Evolutionary conservation across 2,329 filamentous ascomycete species (phyloP).

Genomic region (Phialophora tarda): DNA sequence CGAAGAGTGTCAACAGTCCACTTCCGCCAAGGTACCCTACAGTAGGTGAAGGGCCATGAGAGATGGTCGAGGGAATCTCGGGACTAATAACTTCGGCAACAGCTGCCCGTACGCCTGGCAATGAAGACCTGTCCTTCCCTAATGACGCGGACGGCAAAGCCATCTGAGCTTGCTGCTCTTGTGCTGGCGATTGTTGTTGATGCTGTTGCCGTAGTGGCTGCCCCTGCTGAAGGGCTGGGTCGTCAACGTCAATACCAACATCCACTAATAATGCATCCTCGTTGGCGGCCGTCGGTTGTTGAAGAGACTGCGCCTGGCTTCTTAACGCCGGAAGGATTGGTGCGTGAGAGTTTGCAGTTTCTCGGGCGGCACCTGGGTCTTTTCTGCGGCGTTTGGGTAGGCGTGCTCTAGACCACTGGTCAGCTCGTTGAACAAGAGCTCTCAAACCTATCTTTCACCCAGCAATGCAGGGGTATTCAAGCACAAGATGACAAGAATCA

Average conservation of each 20-base stretch:
- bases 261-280: neutral
- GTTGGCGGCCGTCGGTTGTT: neutral
- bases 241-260: constrained; percentile 4
- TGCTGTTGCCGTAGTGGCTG: neutral
- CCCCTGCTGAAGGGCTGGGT: neutral
- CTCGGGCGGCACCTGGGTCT: too few relatives aligned
- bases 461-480: too few relatives aligned
- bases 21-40: constrained; percentile 14
- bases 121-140: too few relatives aligned
- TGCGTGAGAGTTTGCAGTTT: too few relatives aligned
- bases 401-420: too few relatives aligned
- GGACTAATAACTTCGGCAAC: neutral
- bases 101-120: neutral
- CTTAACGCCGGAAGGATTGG: too few relatives aligned
- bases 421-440: too few relatives aligned
- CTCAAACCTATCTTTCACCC: too few relatives aligned
- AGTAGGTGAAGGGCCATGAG: constrained; percentile 4
- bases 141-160: neutral
- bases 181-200: neutral
- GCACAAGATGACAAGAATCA: too few relatives aligned
- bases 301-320: too few relatives aligned
- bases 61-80: neutral
- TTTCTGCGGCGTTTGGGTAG: too few relatives aligned
- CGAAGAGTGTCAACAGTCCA: constrained; percentile 18
- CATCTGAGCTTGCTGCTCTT: neutral